Conservation (phyloP, 441 rosid species). For the Rhodomyrtus psidioides region DNA sequence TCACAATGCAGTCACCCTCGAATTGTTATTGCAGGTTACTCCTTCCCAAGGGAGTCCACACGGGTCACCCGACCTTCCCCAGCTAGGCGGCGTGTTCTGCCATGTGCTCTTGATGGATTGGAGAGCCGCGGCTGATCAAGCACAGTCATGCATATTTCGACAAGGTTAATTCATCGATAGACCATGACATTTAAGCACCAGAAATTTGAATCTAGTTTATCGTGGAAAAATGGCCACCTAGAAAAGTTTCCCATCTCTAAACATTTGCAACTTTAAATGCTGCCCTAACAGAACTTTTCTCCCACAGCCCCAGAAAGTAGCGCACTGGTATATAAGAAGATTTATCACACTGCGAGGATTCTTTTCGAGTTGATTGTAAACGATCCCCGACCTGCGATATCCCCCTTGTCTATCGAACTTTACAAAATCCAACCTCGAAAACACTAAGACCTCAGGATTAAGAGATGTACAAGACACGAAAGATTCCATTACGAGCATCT, state of each 20-base stretch:
- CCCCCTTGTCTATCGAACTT: neutral
- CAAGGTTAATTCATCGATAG: neutral
- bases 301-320: neutral
- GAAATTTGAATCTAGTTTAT: neutral
- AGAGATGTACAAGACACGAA: neutral
- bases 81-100: conserved; percentile 76
- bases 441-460: neutral
- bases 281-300: neutral
- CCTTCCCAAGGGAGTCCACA: conserved; percentile 92
- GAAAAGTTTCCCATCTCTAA: neutral
- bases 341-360: neutral
- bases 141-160: neutral
- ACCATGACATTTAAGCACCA: neutral
- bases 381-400: neutral
- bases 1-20: conserved; percentile 79
- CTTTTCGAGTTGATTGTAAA: neutral
- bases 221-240: neutral
- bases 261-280: neutral
- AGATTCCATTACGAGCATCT: neutral
- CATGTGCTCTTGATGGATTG: conserved; percentile 69
- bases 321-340: neutral
- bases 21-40: conserved; percentile 45
- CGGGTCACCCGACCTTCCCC: conserved; percentile 61
- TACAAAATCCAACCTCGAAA: neutral
- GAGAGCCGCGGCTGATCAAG: conserved; percentile 53